phyloP scores from a whole-genome alignment of 2,329 filamentous ascomycete genomes.

The Neoscytalidium dimidiatum region DNA sequence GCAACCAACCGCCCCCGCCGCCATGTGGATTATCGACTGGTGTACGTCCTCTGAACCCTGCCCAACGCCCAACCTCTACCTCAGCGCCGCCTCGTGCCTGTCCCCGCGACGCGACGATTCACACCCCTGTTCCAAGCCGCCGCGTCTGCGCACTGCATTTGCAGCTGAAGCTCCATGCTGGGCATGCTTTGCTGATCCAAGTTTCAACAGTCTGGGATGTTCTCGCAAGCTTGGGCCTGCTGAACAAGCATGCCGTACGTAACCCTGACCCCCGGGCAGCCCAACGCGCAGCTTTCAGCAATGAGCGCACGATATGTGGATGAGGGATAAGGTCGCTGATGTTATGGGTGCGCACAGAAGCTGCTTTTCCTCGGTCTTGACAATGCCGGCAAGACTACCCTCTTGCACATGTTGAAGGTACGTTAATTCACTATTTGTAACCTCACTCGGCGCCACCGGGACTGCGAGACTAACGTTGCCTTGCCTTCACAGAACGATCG shows the following conservation, averaged over 20 bases:
- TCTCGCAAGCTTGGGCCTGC: constrained; percentile 79
- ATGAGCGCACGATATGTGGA: background rate
- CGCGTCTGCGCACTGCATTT: background rate
- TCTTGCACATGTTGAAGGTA: constrained; percentile 88
- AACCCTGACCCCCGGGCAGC: background rate
- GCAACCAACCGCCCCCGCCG: constrained; percentile 26
- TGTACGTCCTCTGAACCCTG: constrained; percentile 37
- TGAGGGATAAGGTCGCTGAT: background rate
- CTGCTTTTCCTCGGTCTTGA: constrained; percentile 78
- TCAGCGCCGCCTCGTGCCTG: constrained; percentile 12
- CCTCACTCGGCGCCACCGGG: background rate
- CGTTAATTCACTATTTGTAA: background rate
- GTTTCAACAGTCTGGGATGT: constrained; percentile 74
- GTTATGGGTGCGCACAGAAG: constrained; percentile 23
- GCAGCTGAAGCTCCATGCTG: background rate
- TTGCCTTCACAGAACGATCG: constrained; percentile 68
- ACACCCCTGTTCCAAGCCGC: background rate
- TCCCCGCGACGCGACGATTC: background rate
- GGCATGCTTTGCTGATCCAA: constrained; percentile 20
- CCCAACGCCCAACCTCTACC: background rate
- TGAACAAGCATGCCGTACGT: constrained; percentile 80
- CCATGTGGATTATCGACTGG: constrained; percentile 95
- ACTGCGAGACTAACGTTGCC: background rate
- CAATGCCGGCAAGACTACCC: constrained; percentile 92
- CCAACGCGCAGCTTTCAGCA: background rate